Conservation (phyloP, 106 monocot species). For the Acanthochlamys bracteata region DNA sequence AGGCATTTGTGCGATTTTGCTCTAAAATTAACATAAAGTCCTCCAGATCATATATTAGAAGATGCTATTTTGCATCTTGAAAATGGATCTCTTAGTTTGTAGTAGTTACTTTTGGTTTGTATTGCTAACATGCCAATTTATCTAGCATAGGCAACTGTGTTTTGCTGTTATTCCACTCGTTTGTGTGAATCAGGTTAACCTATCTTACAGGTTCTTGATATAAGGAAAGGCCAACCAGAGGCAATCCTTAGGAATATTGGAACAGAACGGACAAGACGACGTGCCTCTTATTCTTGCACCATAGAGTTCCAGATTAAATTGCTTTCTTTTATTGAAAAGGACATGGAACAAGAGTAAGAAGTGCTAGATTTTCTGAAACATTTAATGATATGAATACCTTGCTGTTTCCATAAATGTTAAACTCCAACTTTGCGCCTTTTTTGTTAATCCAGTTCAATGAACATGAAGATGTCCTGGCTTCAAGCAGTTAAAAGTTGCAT, state of each 20-base stretch:
- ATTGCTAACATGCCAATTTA: no score
- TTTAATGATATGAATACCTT: no score
- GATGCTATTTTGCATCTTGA: no score
- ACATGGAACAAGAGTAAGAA: slow-evolving; percentile 33
- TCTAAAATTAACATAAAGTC: no score
- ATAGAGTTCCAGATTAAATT: slow-evolving; percentile 50
- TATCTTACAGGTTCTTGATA: slow-evolving; percentile 33
- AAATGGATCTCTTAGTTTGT: no score
- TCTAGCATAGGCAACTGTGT: no score
- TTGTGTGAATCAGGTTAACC: not conserved
- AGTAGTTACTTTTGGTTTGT: no score
- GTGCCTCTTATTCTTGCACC: slow-evolving; percentile 12
- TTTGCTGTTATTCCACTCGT: not conserved
- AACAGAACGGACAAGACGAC: slow-evolving; percentile 16
- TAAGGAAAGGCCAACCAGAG: slow-evolving; percentile 52
- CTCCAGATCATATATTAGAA: no score
- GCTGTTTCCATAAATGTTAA: no score
- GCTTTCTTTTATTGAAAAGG: slow-evolving; percentile 36
- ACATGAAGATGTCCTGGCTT: slow-evolving; percentile 40
- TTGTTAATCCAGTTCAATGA: slow-evolving; percentile 19
- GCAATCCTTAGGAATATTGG: slow-evolving; percentile 34
- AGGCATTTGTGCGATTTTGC: no score
- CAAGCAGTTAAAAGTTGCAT: slow-evolving; percentile 37
- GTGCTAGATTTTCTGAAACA: not conserved
- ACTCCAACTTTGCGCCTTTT: slow-evolving; percentile 25